phyloP scores from a whole-genome alignment of 257 asterid species.

The Solanum boliviense region DNA sequence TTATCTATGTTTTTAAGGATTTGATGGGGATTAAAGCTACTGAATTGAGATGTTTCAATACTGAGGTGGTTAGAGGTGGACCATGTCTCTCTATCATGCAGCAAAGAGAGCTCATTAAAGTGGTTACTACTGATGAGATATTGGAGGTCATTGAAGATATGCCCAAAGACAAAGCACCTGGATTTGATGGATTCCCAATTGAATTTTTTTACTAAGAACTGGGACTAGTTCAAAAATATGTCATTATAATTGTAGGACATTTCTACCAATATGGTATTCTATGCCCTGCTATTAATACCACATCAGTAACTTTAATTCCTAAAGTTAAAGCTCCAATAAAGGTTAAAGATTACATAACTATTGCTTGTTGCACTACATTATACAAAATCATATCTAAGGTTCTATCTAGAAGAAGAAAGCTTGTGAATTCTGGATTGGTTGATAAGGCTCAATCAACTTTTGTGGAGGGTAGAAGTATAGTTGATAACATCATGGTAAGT shows the following conservation, averaged over 20 bases:
- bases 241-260: neutral
- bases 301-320: neutral
- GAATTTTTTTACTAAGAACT: neutral
- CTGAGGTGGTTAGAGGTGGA: neutral
- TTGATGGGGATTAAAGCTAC: neutral
- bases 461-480: neutral
- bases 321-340: neutral
- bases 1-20: no score
- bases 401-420: neutral
- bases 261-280: neutral
- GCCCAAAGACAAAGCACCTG: neutral
- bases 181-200: neutral
- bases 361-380: neutral
- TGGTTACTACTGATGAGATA: neutral
- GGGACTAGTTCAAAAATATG: neutral
- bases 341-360: neutral
- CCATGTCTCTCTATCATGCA: neutral
- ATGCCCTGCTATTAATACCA: neutral
- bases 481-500: neutral
- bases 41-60: no score
- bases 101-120: neutral
- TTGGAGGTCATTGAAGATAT: no score
- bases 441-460: neutral
- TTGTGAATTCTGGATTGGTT: neutral
- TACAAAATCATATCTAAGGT: neutral